Evolutionary conservation across 2,329 filamentous ascomycete genomes (phyloP).

Genomic region (Colletotrichum sp.): DNA sequence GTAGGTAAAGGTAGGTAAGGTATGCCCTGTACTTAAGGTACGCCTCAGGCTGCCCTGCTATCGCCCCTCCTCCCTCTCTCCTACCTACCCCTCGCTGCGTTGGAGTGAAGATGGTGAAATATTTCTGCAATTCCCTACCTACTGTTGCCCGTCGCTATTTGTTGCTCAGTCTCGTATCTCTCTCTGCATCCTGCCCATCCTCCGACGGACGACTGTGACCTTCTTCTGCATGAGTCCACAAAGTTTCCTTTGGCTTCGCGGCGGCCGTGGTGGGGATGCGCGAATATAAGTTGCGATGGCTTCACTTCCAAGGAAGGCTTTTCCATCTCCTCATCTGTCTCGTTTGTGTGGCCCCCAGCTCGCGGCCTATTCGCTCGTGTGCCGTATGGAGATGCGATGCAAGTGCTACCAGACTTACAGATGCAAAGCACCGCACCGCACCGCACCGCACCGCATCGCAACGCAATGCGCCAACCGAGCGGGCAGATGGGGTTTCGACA

Average conservation of each 20-base stretch:
- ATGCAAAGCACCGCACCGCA: neutral
- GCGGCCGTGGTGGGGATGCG: slow-evolving; percentile 34
- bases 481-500: neutral
- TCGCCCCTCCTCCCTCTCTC: neutral
- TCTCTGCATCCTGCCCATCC: neutral
- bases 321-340: neutral
- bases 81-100: neutral
- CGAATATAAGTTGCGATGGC: slow-evolving; percentile 37
- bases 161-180: neutral
- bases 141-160: neutral
- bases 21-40: no score
- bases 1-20: neutral
- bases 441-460: neutral
- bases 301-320: neutral
- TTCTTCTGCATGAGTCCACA: neutral
- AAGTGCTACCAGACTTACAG: neutral
- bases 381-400: neutral
- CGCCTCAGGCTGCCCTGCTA: neutral
- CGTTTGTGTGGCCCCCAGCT: neutral
- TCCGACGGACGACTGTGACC: neutral
- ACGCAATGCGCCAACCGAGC: neutral
- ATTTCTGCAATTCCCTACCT: neutral
- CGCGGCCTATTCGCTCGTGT: neutral
- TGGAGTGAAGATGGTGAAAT: neutral
- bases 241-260: neutral